Evolutionary conservation across 805 yeast species (phyloP), one percentile per base, ranked within the genome.

Genomic region (Candida schatavii): DNA sequence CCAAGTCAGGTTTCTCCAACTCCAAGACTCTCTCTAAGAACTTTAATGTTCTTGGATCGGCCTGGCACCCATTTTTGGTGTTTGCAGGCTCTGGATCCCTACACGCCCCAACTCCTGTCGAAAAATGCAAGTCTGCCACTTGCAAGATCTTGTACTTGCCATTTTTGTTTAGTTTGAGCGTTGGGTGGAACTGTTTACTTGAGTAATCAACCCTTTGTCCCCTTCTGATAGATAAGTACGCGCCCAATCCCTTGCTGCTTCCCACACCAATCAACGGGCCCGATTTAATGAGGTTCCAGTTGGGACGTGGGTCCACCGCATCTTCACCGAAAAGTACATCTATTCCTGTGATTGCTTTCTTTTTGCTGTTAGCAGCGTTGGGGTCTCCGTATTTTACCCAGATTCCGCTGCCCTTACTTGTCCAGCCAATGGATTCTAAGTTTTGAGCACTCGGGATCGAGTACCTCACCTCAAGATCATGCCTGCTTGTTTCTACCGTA

Each of bases 41-140:
- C 4, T 59, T 52, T 23, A 75, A 44, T 0, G 98, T 88, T 36
- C 83, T 72, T 1, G 75, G 75, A 58, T 89, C 99, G 0, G 98
- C 98, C 45, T 74, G 63, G 56, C 98, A 93, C 10, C 62, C 66
- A 4, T 65, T 66, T 3, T 62, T 62, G 7, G 64, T 59, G 13
- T 57, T 61, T 15, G 70, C 69, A 0, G 93, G 91, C 31, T 57
- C 77, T 10, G 85, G 82, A 56, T 90, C 95, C 40, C 84, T 69
- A 55, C 98, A 93, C 37, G 61, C 60, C 11, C 97, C 97, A 41
- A 68, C 74, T 4, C 89, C 90, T 0, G 96, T 85, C n/a, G 93
- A 76, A 57, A 85, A 83, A 62, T 93, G 99, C 43, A 91, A 67
- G 59, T 93, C 98, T 0, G 97, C 95, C 4, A 91, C 78, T 61